Evolutionary conservation across 345 rosid species (phyloP).

Genomic region (Ceriops zippeliana): DNA sequence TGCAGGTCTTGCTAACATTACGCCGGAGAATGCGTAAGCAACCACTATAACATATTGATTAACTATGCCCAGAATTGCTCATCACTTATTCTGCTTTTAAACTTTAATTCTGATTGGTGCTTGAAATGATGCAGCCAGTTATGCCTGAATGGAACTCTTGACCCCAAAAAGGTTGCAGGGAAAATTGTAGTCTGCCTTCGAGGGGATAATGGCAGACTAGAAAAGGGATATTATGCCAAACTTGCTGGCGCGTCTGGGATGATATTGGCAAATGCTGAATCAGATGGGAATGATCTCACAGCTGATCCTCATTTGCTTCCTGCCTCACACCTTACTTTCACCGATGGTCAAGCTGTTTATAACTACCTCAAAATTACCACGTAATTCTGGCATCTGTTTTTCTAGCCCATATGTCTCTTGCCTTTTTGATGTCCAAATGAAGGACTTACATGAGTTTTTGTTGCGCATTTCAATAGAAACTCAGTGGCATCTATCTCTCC

Average conservation of each 20-base stretch:
- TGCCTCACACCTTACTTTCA: conserved; percentile 31
- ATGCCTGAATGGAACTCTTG: conserved; percentile 28
- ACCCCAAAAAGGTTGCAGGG: conserved; percentile 47
- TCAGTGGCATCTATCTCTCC: conserved; percentile 9
- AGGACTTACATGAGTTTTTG: neutral
- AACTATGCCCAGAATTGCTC: no score
- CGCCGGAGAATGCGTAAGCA: neutral
- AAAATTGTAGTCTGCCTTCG: conserved; percentile 48
- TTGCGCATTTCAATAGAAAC: neutral
- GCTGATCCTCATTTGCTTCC: conserved; percentile 44
- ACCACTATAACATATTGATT: neutral
- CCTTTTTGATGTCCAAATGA: neutral
- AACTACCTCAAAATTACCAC: conserved; percentile 37
- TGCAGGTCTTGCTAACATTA: neutral
- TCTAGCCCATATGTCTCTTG: neutral
- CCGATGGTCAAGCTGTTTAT: conserved; percentile 27
- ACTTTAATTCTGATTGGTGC: neutral
- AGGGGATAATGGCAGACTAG: conserved; percentile 19
- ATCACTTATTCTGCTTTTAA: neutral
- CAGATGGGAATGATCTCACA: conserved; percentile 14
- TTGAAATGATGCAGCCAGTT: neutral
- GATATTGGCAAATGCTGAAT: conserved; percentile 37
- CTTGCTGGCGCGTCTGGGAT: conserved; percentile 47
- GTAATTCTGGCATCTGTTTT: conserved; percentile 18
- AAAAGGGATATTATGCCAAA: conserved; percentile 27